phyloP scores from a whole-genome alignment of 2,329 filamentous ascomycete genomes.

The Taxawa tesnikishii region DNA sequence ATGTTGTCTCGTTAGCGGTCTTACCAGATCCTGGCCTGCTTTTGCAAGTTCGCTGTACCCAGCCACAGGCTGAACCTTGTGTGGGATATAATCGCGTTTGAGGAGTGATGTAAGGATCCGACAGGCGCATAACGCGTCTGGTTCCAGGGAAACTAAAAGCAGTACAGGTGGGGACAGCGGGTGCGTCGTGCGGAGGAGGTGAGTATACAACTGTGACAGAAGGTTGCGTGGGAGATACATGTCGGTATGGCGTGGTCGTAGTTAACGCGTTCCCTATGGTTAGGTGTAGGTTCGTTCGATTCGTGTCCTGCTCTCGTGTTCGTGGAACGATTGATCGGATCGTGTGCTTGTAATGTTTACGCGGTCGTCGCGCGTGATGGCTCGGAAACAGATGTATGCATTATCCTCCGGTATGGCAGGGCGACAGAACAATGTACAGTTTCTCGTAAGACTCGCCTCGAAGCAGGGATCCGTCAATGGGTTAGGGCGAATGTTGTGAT shows the following conservation, averaged over 20 bases:
- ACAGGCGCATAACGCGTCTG: conserved; percentile 89
- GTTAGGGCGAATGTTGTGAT: too few species aligned
- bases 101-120: conserved; percentile 87
- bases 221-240: conserved; percentile 94
- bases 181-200: conserved; percentile 76
- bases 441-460: too few species aligned
- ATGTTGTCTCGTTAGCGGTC: conserved; percentile 72
- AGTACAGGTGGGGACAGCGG: conserved; percentile 85
- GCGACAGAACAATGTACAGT: too few species aligned
- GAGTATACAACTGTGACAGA: conserved; percentile 81
- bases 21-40: conserved; percentile 65
- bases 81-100: conserved; percentile 93
- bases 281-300: neutral
- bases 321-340: too few species aligned
- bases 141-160: conserved; percentile 84
- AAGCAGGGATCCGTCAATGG: too few species aligned
- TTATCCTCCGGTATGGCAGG: too few species aligned
- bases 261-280: conserved; percentile 1
- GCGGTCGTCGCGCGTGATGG: neutral
- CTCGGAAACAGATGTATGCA: neutral
- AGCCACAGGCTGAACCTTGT: conserved; percentile 91
- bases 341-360: neutral
- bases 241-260: too few species aligned
- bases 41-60: conserved; percentile 83
- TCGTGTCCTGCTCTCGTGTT: too few species aligned